Percentiles rank a stretch among this genome's conserved stretches.
These are phyloP conservation scores for Mucor mucedo DNA, from an alignment of 371 early-diverging fungal genomes.

Conservation along the genomic window DNA sequence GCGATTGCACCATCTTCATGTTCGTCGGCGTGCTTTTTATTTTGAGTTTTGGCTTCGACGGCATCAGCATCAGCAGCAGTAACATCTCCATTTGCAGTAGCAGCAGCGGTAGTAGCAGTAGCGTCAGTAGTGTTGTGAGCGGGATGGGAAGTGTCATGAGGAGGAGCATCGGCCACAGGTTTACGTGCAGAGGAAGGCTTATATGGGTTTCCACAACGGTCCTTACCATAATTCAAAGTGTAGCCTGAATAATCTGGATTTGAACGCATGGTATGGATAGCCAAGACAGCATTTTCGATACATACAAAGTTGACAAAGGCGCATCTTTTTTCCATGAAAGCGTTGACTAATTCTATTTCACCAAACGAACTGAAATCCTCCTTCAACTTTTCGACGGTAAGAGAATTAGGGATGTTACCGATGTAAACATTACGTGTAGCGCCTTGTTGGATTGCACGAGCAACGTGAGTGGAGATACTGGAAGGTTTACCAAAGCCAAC, in stretches of 20 bases:
- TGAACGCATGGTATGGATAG: constrained; percentile 65
- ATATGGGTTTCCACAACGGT: constrained; percentile 73
- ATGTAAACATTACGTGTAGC: constrained; percentile 87
- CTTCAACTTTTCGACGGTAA: constrained; percentile 66
- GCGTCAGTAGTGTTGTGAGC: too few species aligned
- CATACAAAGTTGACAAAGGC: constrained; percentile 86
- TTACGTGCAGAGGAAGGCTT: too few species aligned
- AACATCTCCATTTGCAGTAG: too few species aligned
- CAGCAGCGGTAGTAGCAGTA: too few species aligned
- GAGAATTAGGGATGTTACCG: constrained; percentile 65
- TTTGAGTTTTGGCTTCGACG: too few species aligned
- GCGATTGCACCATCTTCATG: too few species aligned
- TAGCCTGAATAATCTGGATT: constrained; percentile 60
- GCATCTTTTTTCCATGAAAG: constrained; percentile 77
- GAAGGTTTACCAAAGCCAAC: constrained; percentile 83
- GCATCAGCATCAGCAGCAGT: too few species aligned
- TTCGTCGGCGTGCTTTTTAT: too few species aligned
- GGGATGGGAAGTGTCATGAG: too few species aligned
- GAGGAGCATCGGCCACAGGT: too few species aligned
- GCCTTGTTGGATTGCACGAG: constrained; percentile 65
- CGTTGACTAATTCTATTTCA: constrained; percentile 78
- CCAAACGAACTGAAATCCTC: constrained; percentile 79
- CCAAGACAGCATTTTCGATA: constrained; percentile 72
- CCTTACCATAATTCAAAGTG: constrained; percentile 81
- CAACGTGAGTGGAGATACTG: constrained; percentile 58